phyloP scores from a whole-genome alignment of 495 filamentous ascomycete species.

The Chaetomium fimeti region DNA sequence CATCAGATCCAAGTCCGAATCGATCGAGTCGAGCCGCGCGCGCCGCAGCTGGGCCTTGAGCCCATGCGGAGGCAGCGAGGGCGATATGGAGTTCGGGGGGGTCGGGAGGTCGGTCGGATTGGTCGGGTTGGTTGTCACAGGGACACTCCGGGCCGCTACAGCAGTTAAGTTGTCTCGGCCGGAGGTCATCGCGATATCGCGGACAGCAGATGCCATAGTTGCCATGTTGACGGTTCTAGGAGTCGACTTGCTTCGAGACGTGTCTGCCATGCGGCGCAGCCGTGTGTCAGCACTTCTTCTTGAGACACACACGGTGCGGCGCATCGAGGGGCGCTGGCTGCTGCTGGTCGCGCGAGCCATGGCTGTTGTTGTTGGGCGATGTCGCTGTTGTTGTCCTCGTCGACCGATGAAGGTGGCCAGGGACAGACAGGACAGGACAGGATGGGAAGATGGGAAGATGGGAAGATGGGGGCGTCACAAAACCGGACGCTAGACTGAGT shows the following conservation, averaged over 20 bases:
- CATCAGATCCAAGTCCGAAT: conserved; percentile 84
- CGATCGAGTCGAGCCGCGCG: conserved; percentile 65
- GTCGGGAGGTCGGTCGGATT: conserved; percentile 75
- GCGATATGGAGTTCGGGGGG: conserved; percentile 95
- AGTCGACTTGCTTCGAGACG: conserved; percentile 50
- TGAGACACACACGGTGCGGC: conserved; percentile 27
- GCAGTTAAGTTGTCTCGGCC: conserved; percentile 61
- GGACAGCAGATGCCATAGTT: conserved; percentile 57
- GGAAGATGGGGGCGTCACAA: not conserved
- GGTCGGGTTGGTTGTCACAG: conserved; percentile 61
- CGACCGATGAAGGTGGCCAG: not conserved
- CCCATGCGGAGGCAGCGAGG: conserved; percentile 77
- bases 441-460: too few relatives aligned
- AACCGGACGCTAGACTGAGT: conserved; percentile 16
- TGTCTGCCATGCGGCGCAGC: conserved; percentile 37
- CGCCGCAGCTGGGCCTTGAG: conserved; percentile 61
- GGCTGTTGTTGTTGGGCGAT: not conserved
- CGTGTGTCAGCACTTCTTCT: conserved; percentile 25
- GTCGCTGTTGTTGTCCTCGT: not conserved
- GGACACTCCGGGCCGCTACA: conserved; percentile 58
- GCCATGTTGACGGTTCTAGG: conserved; percentile 54
- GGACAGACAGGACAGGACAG: not conserved
- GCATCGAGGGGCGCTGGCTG: conserved; percentile 17
- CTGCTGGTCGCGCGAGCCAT: not conserved
- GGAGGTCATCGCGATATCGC: conserved; percentile 68